These are phyloP conservation scores for Panellus pusillus DNA, from an alignment of 768 basidiomycete genomes.

Conservation along the genomic window DNA sequence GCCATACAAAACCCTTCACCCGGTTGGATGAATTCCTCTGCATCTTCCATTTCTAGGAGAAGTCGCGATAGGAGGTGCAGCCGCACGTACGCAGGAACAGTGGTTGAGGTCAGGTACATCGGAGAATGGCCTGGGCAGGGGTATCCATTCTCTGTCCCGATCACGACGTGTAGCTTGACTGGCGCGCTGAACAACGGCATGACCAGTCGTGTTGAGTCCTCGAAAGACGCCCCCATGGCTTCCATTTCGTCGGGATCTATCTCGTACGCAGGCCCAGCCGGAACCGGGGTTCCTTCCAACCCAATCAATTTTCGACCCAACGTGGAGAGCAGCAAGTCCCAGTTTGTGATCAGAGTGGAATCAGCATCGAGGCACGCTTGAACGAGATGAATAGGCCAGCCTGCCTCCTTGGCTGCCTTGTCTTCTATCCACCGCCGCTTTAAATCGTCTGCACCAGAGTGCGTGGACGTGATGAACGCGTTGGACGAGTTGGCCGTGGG, in stretches of 20 bases:
- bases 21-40: conserved; percentile 54
- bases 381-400: conserved; percentile 75
- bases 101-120: conserved; percentile 71
- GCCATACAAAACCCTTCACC: conserved; percentile 76
- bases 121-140: conserved; percentile 54
- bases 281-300: conserved; percentile 26
- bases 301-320: conserved; percentile 60
- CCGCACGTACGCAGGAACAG: conserved; percentile 77
- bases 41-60: conserved; percentile 50
- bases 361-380: conserved; percentile 48
- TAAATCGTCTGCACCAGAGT: conserved; percentile 62
- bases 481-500: conserved; percentile 65
- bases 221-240: conserved; percentile 56
- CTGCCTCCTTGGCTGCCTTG: conserved; percentile 78
- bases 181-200: conserved; percentile 67
- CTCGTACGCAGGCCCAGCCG: conserved; percentile 26
- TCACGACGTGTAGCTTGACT: conserved; percentile 65
- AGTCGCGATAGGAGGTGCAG: conserved; percentile 75
- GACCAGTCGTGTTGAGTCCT: conserved; percentile 47
- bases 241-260: conserved; percentile 48
- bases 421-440: conserved; percentile 80
- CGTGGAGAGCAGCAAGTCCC: conserved; percentile 54
- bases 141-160: conserved; percentile 46
- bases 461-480: conserved; percentile 65
- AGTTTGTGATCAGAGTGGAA: conserved; percentile 40